These are phyloP conservation scores for Pogostemon cablin DNA, from an alignment of 257 asterid genomes.

Conservation along the genomic window DNA sequence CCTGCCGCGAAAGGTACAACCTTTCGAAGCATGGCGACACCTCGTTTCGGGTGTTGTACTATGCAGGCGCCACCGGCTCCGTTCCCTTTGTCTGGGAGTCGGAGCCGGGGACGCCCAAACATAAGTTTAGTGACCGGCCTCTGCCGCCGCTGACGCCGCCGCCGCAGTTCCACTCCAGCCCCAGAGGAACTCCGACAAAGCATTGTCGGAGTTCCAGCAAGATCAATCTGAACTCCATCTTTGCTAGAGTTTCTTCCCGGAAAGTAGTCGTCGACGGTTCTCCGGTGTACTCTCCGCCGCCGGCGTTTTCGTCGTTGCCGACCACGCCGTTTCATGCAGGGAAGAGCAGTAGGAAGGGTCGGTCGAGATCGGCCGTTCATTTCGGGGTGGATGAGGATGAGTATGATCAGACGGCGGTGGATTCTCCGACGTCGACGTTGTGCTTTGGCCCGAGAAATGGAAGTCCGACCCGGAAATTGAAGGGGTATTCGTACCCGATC, in stretches of 20 bases:
- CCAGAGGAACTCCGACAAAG: slow-evolving; percentile 24
- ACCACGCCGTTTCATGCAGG: slow-evolving; percentile 40
- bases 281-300: slow-evolving; percentile 14
- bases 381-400: slow-evolving; percentile 31
- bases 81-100: slow-evolving; percentile 86
- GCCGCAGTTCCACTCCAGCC: slow-evolving; percentile 52
- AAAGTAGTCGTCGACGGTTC: slow-evolving; percentile 20
- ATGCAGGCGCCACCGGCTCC: slow-evolving; percentile 62
- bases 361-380: slow-evolving; percentile 36
- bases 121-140: slow-evolving; percentile 41
- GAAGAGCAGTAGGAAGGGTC: not conserved
- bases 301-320: slow-evolving; percentile 44
- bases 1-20: slow-evolving; percentile 41
- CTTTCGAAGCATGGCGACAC: slow-evolving; percentile 45
- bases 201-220: slow-evolving; percentile 34
- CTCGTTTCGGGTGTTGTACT: slow-evolving; percentile 61
- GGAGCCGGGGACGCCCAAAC: slow-evolving; percentile 82
- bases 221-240: slow-evolving; percentile 38
- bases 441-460: slow-evolving; percentile 38
- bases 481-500: slow-evolving; percentile 29
- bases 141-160: slow-evolving; percentile 84
- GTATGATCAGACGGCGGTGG: not conserved
- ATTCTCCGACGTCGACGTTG: slow-evolving; percentile 46
- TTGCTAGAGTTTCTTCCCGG: slow-evolving; percentile 33
- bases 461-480: slow-evolving; percentile 26